phyloP scores from a whole-genome alignment of 2,329 filamentous ascomycete genomes.

The Epichloe aotearoae region DNA sequence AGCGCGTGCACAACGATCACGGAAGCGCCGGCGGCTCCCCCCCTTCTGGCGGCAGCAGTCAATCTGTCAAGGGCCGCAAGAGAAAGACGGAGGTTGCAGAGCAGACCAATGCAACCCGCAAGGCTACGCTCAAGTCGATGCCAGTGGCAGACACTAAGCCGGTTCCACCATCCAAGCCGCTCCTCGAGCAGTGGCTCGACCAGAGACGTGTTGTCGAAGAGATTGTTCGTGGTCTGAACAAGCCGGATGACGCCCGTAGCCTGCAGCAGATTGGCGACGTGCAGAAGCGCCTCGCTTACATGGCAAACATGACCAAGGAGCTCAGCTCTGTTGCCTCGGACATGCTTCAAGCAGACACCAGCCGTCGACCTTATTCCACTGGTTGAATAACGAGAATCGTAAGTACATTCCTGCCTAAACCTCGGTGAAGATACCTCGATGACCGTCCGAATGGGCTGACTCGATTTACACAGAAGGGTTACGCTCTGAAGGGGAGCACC shows the following conservation, averaged over 20 bases:
- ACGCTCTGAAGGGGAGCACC: background rate
- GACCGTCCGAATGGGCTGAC: background rate
- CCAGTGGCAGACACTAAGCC: slow-evolving; percentile 21
- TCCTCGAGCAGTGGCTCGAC: slow-evolving; percentile 44
- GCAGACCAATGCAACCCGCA: slow-evolving; percentile 28
- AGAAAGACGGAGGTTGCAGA: slow-evolving; percentile 41
- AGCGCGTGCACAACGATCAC: slow-evolving; percentile 68
- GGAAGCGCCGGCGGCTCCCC: slow-evolving; percentile 28
- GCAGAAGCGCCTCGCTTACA: slow-evolving; percentile 35
- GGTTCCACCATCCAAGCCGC: slow-evolving; percentile 22
- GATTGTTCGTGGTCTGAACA: slow-evolving; percentile 36
- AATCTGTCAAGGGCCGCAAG: slow-evolving; percentile 39
- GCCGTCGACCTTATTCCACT: slow-evolving; percentile 1
- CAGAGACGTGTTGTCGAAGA: slow-evolving; percentile 50
- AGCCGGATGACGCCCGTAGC: slow-evolving; percentile 39
- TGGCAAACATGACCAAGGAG: slow-evolving; percentile 33
- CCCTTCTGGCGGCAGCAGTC: slow-evolving; percentile 19
- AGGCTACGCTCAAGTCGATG: slow-evolving; percentile 32
- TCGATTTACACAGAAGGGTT: background rate
- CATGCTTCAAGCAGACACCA: background rate
- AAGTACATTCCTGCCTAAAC: background rate
- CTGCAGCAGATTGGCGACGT: slow-evolving; percentile 39
- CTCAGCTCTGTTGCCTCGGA: background rate
- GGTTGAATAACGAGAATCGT: slow-evolving; percentile 2
- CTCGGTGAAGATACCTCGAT: background rate